These are phyloP conservation scores for Pichia kudriavzevii DNA, from an alignment of 1,139 yeast genomes.

Conservation along the genomic window DNA sequence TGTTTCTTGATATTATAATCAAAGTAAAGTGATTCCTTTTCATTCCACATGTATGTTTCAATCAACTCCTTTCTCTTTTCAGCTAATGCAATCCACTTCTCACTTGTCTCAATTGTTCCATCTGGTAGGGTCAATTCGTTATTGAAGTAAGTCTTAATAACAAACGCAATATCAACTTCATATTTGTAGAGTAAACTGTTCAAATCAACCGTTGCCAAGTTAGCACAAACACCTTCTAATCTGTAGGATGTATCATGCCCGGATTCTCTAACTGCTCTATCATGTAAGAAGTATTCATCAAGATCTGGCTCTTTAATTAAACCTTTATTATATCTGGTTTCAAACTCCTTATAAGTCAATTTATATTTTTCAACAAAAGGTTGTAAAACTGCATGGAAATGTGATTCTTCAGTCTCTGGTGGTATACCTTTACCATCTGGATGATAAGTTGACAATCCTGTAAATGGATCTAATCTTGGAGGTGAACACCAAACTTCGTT, in stretches of 20 bases:
- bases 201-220: slow-evolving; percentile 85
- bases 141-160: slow-evolving; percentile 50
- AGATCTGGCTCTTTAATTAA: slow-evolving; percentile 64
- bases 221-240: slow-evolving; percentile 82
- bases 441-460: slow-evolving; percentile 85
- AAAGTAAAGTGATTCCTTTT: slow-evolving; percentile 66
- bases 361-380: slow-evolving; percentile 64
- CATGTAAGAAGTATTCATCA: slow-evolving; percentile 86
- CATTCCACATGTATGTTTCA: slow-evolving; percentile 79
- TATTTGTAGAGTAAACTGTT: slow-evolving; percentile 84
- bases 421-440: slow-evolving; percentile 91
- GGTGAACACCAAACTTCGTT: slow-evolving; percentile 65
- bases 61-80: slow-evolving; percentile 46
- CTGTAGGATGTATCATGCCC: slow-evolving; percentile 95
- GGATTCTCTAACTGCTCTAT: slow-evolving; percentile 91
- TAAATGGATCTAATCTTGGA: slow-evolving; percentile 68
- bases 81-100: slow-evolving; percentile 56
- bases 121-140: too few relatives aligned
- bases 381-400: slow-evolving; percentile 64
- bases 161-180: slow-evolving; percentile 73
- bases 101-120: slow-evolving; percentile 48
- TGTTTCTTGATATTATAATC: slow-evolving; percentile 69
- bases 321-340: slow-evolving; percentile 60
- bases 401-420: slow-evolving; percentile 92
- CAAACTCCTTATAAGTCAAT: slow-evolving; percentile 61